phyloP scores from a whole-genome alignment of 805 yeast species.

The Hanseniaspora taiwanica region DNA sequence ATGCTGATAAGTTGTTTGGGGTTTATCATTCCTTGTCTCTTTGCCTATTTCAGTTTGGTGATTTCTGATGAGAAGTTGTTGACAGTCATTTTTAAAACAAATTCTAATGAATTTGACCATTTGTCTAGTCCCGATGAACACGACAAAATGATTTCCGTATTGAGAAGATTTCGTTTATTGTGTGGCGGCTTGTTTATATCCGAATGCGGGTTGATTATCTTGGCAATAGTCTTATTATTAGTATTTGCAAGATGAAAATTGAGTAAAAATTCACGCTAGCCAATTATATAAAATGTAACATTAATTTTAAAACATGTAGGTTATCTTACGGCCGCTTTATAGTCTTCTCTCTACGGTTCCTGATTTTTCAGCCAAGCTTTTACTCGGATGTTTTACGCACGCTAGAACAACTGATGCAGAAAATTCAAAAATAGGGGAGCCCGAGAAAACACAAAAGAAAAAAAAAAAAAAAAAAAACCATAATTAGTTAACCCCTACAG shows the following conservation, averaged over 20 bases:
- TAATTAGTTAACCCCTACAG: too few relatives aligned
- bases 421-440: too few relatives aligned
- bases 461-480: too few relatives aligned
- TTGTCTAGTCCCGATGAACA: background rate
- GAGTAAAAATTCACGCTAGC: too few relatives aligned
- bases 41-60: background rate
- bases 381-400: too few relatives aligned
- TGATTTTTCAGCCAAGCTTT: too few relatives aligned
- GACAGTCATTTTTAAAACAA: background rate
- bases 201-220: background rate
- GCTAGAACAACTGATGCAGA: too few relatives aligned
- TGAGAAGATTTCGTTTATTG: background rate
- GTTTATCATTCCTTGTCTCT: background rate
- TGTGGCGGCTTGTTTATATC: background rate
- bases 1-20: background rate
- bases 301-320: background rate
- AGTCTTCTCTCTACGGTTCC: too few relatives aligned
- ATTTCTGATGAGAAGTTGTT: background rate
- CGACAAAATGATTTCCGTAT: background rate
- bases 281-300: too few relatives aligned
- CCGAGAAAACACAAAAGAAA: too few relatives aligned
- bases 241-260: background rate
- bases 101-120: background rate
- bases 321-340: too few relatives aligned
- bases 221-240: background rate